phyloP scores from a whole-genome alignment of 2,329 filamentous ascomycete species.

The Aspergillus sp. region DNA sequence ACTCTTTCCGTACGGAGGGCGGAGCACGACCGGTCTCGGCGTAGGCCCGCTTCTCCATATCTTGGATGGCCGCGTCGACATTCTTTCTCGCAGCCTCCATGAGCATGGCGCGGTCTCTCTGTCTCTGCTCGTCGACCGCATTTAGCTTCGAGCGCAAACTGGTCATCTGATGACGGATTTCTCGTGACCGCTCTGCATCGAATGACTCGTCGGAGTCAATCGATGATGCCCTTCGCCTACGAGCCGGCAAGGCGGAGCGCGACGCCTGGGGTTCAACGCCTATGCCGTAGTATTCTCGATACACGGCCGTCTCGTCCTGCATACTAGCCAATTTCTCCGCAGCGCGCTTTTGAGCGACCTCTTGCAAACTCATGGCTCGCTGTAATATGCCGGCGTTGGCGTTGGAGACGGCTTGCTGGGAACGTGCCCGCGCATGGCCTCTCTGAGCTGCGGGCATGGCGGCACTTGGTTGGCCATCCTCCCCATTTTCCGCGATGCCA shows the following conservation, averaged over 20 bases:
- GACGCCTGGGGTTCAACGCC: constrained; percentile 53
- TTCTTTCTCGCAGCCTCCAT: constrained; percentile 80
- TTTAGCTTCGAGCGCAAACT: constrained; percentile 68
- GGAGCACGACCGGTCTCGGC: constrained; percentile 72
- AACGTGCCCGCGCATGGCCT: constrained; percentile 33
- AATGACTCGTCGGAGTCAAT: constrained; percentile 63
- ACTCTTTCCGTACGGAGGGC: constrained; percentile 68
- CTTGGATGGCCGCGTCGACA: constrained; percentile 73
- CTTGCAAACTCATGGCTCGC: constrained; percentile 62
- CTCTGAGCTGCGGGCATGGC: constrained; percentile 33
- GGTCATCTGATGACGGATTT: constrained; percentile 77
- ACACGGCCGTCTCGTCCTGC: constrained; percentile 67
- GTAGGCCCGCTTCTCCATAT: constrained; percentile 79
- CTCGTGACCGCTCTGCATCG: constrained; percentile 67
- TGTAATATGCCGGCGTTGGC: constrained; percentile 24
- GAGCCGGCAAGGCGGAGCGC: constrained; percentile 54
- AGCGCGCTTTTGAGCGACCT: constrained; percentile 82
- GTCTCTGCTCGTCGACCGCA: constrained; percentile 45
- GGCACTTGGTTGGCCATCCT: constrained; percentile 15
- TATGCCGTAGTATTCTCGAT: constrained; percentile 75
- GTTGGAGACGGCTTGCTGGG: constrained; percentile 31
- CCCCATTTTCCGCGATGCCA: constrained; percentile 52
- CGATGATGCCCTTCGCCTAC: constrained; percentile 59
- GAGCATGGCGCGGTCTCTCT: constrained; percentile 71
- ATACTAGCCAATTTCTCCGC: constrained; percentile 80